These are phyloP conservation scores for Colletotrichum zoysiae DNA, from an alignment of 2,329 filamentous ascomycete species.

Conservation along the genomic window DNA sequence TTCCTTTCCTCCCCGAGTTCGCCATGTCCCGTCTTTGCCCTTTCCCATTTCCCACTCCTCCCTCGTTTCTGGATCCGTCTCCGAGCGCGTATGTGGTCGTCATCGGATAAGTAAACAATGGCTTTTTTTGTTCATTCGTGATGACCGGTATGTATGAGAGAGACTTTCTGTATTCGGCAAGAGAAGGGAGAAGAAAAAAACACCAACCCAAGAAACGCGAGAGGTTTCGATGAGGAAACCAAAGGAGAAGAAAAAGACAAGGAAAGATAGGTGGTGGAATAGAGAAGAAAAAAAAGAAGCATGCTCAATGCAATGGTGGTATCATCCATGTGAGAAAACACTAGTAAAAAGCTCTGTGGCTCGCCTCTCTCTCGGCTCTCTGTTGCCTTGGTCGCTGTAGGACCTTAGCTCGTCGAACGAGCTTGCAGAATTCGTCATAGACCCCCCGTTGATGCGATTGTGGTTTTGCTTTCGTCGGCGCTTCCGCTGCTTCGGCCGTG, in stretches of 20 bases:
- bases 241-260: conserved; percentile 25
- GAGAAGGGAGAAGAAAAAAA: conserved; percentile 4
- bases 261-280: conserved; percentile 35
- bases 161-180: conserved; percentile 32
- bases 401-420: conserved; percentile 32
- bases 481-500: conserved; percentile 18
- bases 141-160: conserved; percentile 38
- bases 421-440: conserved; percentile 40
- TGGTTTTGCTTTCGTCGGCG: conserved; percentile 17
- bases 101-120: conserved; percentile 20
- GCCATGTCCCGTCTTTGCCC: conserved; percentile 1
- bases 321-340: conserved; percentile 54
- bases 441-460: conserved; percentile 40
- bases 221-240: conserved; percentile 39
- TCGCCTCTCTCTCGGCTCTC: conserved; percentile 37
- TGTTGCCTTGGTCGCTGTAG: conserved; percentile 40
- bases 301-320: conserved; percentile 57
- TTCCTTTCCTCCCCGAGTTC: background rate
- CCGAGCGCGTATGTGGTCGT: conserved; percentile 16
- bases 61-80: background rate
- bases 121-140: conserved; percentile 28
- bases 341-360: conserved; percentile 42
- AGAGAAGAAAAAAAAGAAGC: conserved; percentile 46
- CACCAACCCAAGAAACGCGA: conserved; percentile 39
- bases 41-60: background rate